Base-by-base conservation (phyloP, 2,329 filamentous ascomycete genomes). In the Aureobasidium uvarum region DNA sequence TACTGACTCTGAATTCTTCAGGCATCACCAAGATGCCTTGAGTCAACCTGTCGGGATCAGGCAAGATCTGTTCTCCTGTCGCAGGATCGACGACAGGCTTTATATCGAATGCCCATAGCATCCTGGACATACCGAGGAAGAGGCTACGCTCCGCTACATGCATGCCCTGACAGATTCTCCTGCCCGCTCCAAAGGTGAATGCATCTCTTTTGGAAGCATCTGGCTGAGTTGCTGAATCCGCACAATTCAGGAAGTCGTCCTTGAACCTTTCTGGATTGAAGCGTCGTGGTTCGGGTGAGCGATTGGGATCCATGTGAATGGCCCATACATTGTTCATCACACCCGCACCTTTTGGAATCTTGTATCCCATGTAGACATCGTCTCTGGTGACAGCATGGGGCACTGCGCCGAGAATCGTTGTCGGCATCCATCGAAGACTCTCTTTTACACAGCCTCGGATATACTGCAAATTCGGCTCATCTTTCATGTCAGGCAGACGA, bases 361-460 rank as follows among this genome's bases (percentile, higher is more conserved):
- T 38, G 63, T 71, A 72, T 50, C 71, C 71, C 31, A 70, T 70
- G 52, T 67, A 74, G 20, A 63, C 58, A 43, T 74, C 71, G 46
- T 74, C 72, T 58, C 68, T 43, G 25, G 69, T 64, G 3, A 70
- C 70, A 11, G 71, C 69, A 62, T 73, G 71, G 14, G 71, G 81
- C 0, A 90, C 90, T 0, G 93, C 81, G 69, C 86, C 90, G 69
- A 94, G 88, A 3, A 89, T 88, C 66, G 92, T 88, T 28, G 92
- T 89, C 1, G 86, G 88, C 81, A 86, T 92, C 80, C 85, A 93
- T 20, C 90, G 84, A 0, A 93, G 80, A 1, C 88, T 85, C 72
- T 94, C 90, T 71, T 91, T 91, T 65, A 90, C 88, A 18, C 93
- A 76, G 0, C 89, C 90, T 0, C 87, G 89, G 62, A 92, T 78